These are phyloP conservation scores for Chlorella sp. DNA, from an alignment of 139 green algal genomes.

Conservation along the genomic window DNA sequence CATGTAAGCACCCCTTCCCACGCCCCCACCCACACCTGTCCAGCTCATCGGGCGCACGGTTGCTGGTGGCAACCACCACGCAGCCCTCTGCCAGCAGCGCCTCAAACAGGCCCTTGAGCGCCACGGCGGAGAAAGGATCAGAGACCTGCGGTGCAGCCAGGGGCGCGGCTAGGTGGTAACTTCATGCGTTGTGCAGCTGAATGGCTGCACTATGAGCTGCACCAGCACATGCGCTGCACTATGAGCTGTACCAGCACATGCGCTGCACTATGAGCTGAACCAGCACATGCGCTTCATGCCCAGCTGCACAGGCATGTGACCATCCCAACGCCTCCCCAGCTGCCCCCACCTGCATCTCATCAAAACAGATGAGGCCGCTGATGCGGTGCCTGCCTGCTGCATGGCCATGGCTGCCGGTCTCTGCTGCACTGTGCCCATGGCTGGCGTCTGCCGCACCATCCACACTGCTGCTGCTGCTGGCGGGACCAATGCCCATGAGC, in stretches of 20 bases:
- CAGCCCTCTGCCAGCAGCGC: constrained; percentile 43
- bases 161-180: no score
- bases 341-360: constrained; percentile 84
- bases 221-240: no score
- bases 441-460: not conserved
- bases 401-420: constrained; percentile 13
- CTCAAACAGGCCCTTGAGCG: constrained; percentile 72
- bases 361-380: constrained; percentile 78
- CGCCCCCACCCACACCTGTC: constrained; percentile 20
- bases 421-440: not conserved
- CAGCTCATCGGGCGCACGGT: constrained; percentile 47
- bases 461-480: not conserved
- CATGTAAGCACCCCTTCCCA: no score
- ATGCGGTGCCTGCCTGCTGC: constrained; percentile 47
- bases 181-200: no score
- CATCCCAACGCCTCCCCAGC: no score
- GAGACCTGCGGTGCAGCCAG: not conserved
- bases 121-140: constrained; percentile 66
- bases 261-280: no score
- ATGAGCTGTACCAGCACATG: no score
- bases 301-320: not conserved
- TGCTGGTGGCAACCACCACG: constrained; percentile 54
- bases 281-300: no score
- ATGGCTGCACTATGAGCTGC: no score
- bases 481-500: not conserved